Base-by-base conservation (phyloP, 768 basidiomycete species). In the Baorangia bicolor region DNA sequence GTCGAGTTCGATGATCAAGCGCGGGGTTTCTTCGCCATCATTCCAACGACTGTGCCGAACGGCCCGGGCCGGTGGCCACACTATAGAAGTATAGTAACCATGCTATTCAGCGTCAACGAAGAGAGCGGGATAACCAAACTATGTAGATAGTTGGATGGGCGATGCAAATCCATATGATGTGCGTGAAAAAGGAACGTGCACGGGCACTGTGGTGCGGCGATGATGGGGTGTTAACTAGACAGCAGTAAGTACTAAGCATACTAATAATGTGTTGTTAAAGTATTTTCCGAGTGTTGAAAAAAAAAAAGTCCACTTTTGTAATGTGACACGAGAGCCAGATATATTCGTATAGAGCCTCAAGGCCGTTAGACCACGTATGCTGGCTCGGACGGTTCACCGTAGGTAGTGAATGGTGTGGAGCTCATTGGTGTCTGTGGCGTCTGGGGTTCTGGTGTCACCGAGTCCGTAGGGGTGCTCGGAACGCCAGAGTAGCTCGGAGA, bases 401-500 rank as follows among this genome's bases (percentile, higher is more conserved):
- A 51, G 25, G 42, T 33, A 12, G 56, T 34, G 18, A 52, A 31
- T 7, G 49, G 16, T 51, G 33, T 33, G 31, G 44, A 44, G 0
- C 38, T 16, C 25, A 34, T 39, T 13, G 37, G 40, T 10, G 21
- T 31, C 33, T 27, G 18, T 13, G 40, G 46, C 4, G 35, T 41
- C 16, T 27, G 37, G 21, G 35, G 48, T 12, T 37, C n/a, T 7
- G 48, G 25, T 5, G 49, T n/a, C 30, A 39, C 48, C 25, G 49
- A 27, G 12, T 6, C n/a, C n/a, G n/a, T 44, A n/a, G 45, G 51
- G 1, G 54, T 45, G 10, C 5, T 3, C 4, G 60, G 49, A 28
- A 48, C 28, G 28, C 34, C 40, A 6, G 16, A 21, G 31, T 54
- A 57, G 1, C 27, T 41, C 27, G 70, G 70, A 51, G 39, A 12